Evolutionary conservation across 139 green algal genomes (phyloP).

Genomic region (Spirogloea muscicola): DNA sequence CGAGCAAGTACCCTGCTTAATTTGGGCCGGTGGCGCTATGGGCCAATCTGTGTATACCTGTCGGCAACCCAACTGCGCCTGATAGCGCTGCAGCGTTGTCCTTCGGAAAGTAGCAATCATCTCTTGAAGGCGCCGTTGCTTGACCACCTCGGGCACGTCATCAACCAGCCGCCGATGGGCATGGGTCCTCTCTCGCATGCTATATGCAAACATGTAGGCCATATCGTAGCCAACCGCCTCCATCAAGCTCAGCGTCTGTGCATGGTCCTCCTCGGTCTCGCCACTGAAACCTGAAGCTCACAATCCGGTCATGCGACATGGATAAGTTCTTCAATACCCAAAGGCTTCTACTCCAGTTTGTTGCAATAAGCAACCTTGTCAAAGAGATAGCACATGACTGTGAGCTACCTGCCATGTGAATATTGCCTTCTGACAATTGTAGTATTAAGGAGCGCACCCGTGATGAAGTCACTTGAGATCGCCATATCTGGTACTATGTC

Average conservation of each 20-base stretch:
- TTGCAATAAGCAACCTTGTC: too few species aligned
- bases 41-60: too few species aligned
- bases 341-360: too few species aligned
- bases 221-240: constrained; percentile 61
- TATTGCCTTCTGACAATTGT: neutral
- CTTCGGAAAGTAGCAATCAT: constrained; percentile 53
- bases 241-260: constrained; percentile 73
- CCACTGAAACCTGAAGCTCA: constrained; percentile 79
- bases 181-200: constrained; percentile 68
- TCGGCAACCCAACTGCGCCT: constrained; percentile 13
- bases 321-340: too few species aligned
- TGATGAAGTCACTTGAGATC: constrained; percentile 84
- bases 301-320: too few species aligned
- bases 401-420: neutral
- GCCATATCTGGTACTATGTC: constrained; percentile 61
- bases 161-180: constrained; percentile 69
- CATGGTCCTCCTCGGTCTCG: constrained; percentile 81
- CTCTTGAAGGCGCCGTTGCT: constrained; percentile 61
- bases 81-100: constrained; percentile 1
- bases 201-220: constrained; percentile 88
- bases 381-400: neutral
- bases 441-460: constrained; percentile 20
- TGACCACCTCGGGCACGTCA: constrained; percentile 64
- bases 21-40: too few species aligned
- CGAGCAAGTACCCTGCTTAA: too few species aligned